Conservation (phyloP, 2,329 filamentous ascomycete genomes). For the Cordyceps cateniannulata region DNA sequence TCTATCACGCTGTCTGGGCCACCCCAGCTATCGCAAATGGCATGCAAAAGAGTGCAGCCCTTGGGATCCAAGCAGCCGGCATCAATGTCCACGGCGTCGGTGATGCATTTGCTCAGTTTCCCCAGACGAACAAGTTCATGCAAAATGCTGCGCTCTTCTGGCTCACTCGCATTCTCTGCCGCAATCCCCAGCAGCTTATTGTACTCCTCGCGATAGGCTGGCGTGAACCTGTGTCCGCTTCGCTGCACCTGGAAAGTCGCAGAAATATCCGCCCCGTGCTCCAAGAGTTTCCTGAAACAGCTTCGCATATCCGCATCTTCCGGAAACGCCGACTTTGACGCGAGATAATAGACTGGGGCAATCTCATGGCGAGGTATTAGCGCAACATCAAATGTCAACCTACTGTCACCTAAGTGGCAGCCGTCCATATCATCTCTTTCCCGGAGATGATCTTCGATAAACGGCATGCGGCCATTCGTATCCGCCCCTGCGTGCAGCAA, state of each 20-base stretch:
- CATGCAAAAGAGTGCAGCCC: conserved; percentile 2
- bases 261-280: background rate
- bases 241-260: background rate
- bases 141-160: background rate
- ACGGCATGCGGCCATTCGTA: background rate
- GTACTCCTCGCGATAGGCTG: background rate
- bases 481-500: background rate
- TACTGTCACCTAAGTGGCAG: background rate
- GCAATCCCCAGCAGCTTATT: background rate
- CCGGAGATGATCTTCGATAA: background rate
- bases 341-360: background rate
- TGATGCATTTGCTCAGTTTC: background rate
- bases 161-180: background rate
- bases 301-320: background rate
- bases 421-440: background rate
- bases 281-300: background rate
- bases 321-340: background rate
- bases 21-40: background rate
- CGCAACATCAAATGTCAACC: background rate
- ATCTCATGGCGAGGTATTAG: background rate
- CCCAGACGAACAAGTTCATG: conserved; percentile 4
- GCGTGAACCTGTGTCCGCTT: background rate
- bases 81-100: background rate
- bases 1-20: background rate
- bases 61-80: background rate